Percentiles rank a stretch among this genome's conserved stretches.
Conservation (phyloP, 2,329 filamentous ascomycete species). For the Chaetomiaceae sp. region DNA sequence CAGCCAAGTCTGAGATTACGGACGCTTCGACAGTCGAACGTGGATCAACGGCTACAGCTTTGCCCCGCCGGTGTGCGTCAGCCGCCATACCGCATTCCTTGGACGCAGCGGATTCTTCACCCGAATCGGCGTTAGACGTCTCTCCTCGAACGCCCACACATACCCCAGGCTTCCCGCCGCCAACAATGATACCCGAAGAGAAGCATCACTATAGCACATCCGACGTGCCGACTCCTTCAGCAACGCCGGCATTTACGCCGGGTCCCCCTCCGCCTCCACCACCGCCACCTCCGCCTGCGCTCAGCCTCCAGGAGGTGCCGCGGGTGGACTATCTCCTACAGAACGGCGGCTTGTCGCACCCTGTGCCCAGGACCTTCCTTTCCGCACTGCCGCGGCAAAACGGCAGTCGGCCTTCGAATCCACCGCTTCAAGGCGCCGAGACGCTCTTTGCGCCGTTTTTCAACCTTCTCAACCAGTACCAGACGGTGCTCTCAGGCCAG, state of each 20-base stretch:
- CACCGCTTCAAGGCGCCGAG: slow-evolving; percentile 60
- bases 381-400: slow-evolving; percentile 53
- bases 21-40: slow-evolving; percentile 20
- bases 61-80: slow-evolving; percentile 14
- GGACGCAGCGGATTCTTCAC: slow-evolving; percentile 44
- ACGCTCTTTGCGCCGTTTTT: slow-evolving; percentile 78
- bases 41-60: slow-evolving; percentile 16
- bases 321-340: slow-evolving; percentile 89
- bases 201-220: slow-evolving; percentile 36
- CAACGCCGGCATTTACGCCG: slow-evolving; percentile 37
- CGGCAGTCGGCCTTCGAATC: slow-evolving; percentile 54
- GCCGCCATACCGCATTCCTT: slow-evolving; percentile 29
- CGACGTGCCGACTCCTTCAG: slow-evolving; percentile 35
- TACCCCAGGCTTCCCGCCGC: slow-evolving; percentile 44
- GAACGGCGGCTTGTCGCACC: slow-evolving; percentile 70
- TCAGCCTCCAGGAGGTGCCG: slow-evolving; percentile 64
- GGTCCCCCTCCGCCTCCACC: slow-evolving; percentile 34
- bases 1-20: slow-evolving; percentile 19
- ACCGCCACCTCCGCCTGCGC: slow-evolving; percentile 68
- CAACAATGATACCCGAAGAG: slow-evolving; percentile 36
- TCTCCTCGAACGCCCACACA: slow-evolving; percentile 58
- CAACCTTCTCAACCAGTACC: slow-evolving; percentile 78
- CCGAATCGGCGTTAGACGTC: slow-evolving; percentile 44
- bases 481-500: slow-evolving; percentile 70
- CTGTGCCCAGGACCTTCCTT: slow-evolving; percentile 68